Evolutionary conservation across 2,329 filamentous ascomycete species (phyloP).

Genomic region (Aspergillus ochraceus): DNA sequence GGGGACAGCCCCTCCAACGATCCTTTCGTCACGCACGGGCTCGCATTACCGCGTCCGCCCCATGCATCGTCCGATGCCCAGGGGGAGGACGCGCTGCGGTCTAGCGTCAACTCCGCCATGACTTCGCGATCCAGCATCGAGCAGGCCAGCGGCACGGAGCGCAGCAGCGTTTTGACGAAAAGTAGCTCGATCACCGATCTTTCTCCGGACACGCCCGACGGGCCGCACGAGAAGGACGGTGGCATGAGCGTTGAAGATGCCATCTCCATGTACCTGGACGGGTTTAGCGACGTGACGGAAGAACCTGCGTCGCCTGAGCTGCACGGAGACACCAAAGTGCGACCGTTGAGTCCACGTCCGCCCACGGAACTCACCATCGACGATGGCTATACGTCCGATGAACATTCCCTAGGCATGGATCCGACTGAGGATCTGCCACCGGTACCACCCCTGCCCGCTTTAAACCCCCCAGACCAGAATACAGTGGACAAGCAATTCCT

Average conservation of each 20-base stretch:
- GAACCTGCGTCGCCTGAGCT: constrained; percentile 36
- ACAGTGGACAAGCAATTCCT: constrained; percentile 17
- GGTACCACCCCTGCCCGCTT: constrained; percentile 18
- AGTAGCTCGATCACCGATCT: constrained; percentile 71
- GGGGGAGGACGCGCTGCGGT: constrained; percentile 44
- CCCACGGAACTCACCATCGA: constrained; percentile 28
- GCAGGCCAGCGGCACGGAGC: constrained; percentile 67
- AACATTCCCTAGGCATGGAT: constrained; percentile 20
- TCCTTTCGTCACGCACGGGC: constrained; percentile 21
- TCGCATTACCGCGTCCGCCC: constrained; percentile 32
- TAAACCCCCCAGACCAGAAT: constrained; percentile 9
- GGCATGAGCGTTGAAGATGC: constrained; percentile 62
- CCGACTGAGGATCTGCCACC: constrained; percentile 22
- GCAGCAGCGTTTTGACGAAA: constrained; percentile 79
- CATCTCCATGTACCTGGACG: constrained; percentile 61
- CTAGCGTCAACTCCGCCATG: constrained; percentile 61
- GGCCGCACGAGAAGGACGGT: constrained; percentile 57
- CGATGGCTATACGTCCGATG: constrained; percentile 23
- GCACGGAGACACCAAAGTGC: constrained; percentile 31
- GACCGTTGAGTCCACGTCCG: constrained; percentile 28
- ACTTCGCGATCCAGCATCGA: constrained; percentile 61
- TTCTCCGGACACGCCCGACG: constrained; percentile 61
- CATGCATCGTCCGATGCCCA: constrained; percentile 32
- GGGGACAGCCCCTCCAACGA: constrained; percentile 22
- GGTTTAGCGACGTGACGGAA: constrained; percentile 51